These are phyloP conservation scores for Agrocybe pediades DNA, from an alignment of 768 basidiomycete species.

Conservation along the genomic window DNA sequence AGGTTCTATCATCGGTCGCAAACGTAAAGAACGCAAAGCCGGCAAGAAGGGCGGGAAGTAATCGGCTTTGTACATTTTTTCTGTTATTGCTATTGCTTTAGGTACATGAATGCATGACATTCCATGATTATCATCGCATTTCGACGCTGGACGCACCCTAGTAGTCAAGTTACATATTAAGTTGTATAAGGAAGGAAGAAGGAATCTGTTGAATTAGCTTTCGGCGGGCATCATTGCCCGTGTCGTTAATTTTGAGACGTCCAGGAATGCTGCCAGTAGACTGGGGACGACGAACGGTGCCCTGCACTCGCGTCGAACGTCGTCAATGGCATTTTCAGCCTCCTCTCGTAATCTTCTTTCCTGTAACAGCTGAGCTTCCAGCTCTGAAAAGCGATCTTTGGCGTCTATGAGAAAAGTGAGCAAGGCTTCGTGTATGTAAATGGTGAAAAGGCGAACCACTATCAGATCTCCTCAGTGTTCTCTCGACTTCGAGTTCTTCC, in stretches of 20 bases:
- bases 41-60: conserved; percentile 28
- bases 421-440: neutral
- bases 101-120: neutral
- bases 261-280: conserved; percentile 53
- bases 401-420: conserved; percentile 17
- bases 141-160: no score
- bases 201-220: no score
- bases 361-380: conserved; percentile 35
- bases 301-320: conserved; percentile 50
- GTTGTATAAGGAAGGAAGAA: no score
- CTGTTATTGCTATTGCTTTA: neutral
- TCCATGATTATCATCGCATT: neutral
- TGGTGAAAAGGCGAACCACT: neutral
- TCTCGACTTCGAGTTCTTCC: neutral
- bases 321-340: conserved; percentile 45
- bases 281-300: conserved; percentile 60
- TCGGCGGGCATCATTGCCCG: conserved; percentile 23
- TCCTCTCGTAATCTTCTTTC: conserved; percentile 40
- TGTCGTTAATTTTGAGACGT: conserved; percentile 47
- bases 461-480: neutral
- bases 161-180: neutral
- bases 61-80: neutral
- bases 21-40: conserved; percentile 68
- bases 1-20: conserved; percentile 78
- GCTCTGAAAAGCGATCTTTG: conserved; percentile 23